These are phyloP conservation scores for Epichloe festucae DNA, from an alignment of 2,329 filamentous ascomycete species.

Conservation along the genomic window DNA sequence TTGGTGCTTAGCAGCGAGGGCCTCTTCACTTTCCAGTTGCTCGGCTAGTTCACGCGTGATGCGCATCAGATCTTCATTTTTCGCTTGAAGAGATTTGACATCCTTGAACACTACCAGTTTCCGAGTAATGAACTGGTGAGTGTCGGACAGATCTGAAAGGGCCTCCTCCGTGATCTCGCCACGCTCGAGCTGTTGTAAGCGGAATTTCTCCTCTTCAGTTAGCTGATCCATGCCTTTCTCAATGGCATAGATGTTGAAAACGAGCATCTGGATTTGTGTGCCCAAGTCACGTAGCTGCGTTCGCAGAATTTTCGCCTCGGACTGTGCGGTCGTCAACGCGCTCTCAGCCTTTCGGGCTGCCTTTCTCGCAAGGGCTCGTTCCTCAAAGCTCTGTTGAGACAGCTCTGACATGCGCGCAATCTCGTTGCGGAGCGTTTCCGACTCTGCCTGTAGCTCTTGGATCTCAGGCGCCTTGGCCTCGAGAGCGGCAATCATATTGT, in stretches of 20 bases:
- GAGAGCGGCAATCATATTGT: slow-evolving; percentile 73
- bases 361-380: slow-evolving; percentile 67
- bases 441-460: slow-evolving; percentile 70
- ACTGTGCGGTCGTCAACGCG: slow-evolving; percentile 48
- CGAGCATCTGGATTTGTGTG: slow-evolving; percentile 77
- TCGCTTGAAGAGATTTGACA: slow-evolving; percentile 69
- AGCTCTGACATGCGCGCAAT: slow-evolving; percentile 75
- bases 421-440: slow-evolving; percentile 66
- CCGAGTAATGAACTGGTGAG: slow-evolving; percentile 78
- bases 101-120: slow-evolving; percentile 84
- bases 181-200: slow-evolving; percentile 64
- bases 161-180: slow-evolving; percentile 62
- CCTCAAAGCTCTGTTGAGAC: slow-evolving; percentile 68
- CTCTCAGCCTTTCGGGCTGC: slow-evolving; percentile 66
- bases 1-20: slow-evolving; percentile 51
- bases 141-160: slow-evolving; percentile 65
- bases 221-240: slow-evolving; percentile 67
- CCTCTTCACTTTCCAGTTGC: slow-evolving; percentile 84
- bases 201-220: slow-evolving; percentile 56
- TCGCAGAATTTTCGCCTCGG: slow-evolving; percentile 66
- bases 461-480: slow-evolving; percentile 82
- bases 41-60: slow-evolving; percentile 77
- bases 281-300: slow-evolving; percentile 83
- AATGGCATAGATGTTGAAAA: slow-evolving; percentile 73
- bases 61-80: slow-evolving; percentile 74